Evolutionary conservation across 345 rosid genomes (phyloP).

Genomic region (Clarkia xantiana): DNA sequence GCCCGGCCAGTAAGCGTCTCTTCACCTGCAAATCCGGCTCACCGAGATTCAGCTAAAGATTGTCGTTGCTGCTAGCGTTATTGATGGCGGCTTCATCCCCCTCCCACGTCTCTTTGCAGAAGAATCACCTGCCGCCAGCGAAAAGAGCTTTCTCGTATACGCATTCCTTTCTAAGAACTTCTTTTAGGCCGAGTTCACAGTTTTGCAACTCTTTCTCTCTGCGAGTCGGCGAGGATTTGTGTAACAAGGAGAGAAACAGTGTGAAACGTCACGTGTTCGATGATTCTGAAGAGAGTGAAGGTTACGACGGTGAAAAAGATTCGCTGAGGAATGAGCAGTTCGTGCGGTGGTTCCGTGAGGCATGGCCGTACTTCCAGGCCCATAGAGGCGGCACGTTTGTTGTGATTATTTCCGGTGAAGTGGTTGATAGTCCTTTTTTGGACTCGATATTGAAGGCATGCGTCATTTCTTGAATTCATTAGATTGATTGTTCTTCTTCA

Average conservation of each 20-base stretch:
- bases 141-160: not conserved
- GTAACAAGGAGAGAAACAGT: not conserved
- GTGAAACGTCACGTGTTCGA: not conserved
- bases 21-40: too few relatives aligned
- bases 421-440: constrained; percentile 37
- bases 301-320: not conserved
- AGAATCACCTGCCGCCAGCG: constrained; percentile 1
- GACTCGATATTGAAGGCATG: constrained; percentile 64
- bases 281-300: constrained; percentile 2
- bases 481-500: not conserved
- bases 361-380: constrained; percentile 95
- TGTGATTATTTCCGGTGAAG: constrained; percentile 56
- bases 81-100: constrained; percentile 6
- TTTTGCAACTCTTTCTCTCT: not conserved
- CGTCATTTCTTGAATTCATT: not conserved
- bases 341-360: constrained; percentile 95
- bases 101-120: constrained; percentile 5
- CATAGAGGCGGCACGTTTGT: constrained; percentile 68
- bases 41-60: too few relatives aligned
- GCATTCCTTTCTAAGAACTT: not conserved
- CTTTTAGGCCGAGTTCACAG: not conserved
- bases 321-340: constrained; percentile 42
- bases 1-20: too few relatives aligned
- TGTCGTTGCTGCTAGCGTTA: too few relatives aligned
- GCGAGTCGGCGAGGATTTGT: not conserved